Evolutionary conservation across 352 stramenopile species (phyloP).

Genomic region (Saprolegnia parasitica): DNA sequence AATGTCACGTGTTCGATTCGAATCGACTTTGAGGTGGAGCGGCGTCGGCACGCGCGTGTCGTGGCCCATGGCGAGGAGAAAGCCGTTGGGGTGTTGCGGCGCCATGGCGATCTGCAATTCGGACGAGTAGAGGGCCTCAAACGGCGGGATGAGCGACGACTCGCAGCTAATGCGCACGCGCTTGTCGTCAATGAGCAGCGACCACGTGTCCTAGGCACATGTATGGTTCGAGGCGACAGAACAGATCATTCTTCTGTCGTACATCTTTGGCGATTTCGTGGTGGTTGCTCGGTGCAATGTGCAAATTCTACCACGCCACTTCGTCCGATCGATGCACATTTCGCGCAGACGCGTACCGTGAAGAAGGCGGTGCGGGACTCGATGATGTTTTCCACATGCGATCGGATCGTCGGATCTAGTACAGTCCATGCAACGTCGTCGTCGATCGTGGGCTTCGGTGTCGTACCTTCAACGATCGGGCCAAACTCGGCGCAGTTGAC

Average conservation of each 20-base stretch:
- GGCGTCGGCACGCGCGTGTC: constrained; percentile 36
- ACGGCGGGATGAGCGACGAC: constrained; percentile 70
- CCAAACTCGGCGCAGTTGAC: constrained; percentile 81
- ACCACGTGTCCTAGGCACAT: constrained; percentile 87
- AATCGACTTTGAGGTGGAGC: constrained; percentile 65
- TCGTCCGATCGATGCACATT: too few species aligned
- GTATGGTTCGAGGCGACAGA: too few species aligned
- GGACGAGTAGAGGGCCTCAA: constrained; percentile 68
- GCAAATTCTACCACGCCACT: constrained; percentile 54
- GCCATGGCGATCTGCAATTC: constrained; percentile 67
- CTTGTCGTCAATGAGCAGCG: constrained; percentile 71
- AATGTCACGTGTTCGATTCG: constrained; percentile 68
- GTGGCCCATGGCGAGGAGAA: constrained; percentile 53
- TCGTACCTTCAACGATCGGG: constrained; percentile 64
- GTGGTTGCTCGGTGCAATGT: constrained; percentile 38
- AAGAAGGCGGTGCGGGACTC: constrained; percentile 77
- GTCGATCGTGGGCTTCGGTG: too few species aligned
- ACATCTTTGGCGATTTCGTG: constrained; percentile 1
- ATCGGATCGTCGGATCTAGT: constrained; percentile 66
- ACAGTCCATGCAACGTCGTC: too few species aligned
- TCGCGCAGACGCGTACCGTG: too few species aligned
- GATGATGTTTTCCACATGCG: constrained; percentile 81
- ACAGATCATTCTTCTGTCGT: not conserved
- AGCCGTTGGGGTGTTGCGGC: constrained; percentile 51
- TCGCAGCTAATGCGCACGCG: constrained; percentile 73